A percentile compares a stretch with the other conserved stretches of the same genome.
Evolutionary conservation across 768 basidiomycete genomes (phyloP).

Genomic region (Harrya chromipes): DNA sequence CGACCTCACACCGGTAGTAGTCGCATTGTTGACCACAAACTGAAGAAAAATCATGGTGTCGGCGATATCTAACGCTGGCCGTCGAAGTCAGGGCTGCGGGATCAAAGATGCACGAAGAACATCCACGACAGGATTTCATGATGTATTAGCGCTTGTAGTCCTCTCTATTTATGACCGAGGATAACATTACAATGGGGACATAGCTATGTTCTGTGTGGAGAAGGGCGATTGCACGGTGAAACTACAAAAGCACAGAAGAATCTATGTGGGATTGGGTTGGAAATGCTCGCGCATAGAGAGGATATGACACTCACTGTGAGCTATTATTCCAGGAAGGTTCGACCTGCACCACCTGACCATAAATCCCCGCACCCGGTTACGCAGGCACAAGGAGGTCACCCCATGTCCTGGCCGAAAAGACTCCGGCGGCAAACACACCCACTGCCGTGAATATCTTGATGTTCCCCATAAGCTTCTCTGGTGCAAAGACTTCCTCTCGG

Average conservation of each 20-base stretch:
- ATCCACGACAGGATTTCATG: slow-evolving; percentile 9
- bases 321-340: not conserved
- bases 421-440: slow-evolving; percentile 65
- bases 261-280: slow-evolving; percentile 5
- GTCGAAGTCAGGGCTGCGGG: slow-evolving; percentile 7
- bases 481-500: slow-evolving; percentile 64
- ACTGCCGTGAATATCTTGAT: slow-evolving; percentile 65
- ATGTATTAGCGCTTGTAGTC: slow-evolving; percentile 16
- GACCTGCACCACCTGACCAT: not conserved
- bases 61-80: slow-evolving; percentile 11
- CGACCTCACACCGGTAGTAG: not conserved
- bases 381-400: slow-evolving; percentile 75
- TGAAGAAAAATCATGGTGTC: not conserved
- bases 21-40: not conserved
- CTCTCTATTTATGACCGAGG: slow-evolving; percentile 12
- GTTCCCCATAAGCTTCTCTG: slow-evolving; percentile 75
- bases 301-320: slow-evolving; percentile 5
- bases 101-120: slow-evolving; percentile 10
- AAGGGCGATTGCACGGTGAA: slow-evolving; percentile 1
- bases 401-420: slow-evolving; percentile 70
- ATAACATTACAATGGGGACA: slow-evolving; percentile 19
- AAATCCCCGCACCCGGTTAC: slow-evolving; percentile 20
- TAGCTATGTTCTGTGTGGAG: slow-evolving; percentile 17
- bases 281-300: not conserved
- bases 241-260: slow-evolving; percentile 1